phyloP scores from a whole-genome alignment of 306 rosid genomes.

The Cicer judaicum region DNA sequence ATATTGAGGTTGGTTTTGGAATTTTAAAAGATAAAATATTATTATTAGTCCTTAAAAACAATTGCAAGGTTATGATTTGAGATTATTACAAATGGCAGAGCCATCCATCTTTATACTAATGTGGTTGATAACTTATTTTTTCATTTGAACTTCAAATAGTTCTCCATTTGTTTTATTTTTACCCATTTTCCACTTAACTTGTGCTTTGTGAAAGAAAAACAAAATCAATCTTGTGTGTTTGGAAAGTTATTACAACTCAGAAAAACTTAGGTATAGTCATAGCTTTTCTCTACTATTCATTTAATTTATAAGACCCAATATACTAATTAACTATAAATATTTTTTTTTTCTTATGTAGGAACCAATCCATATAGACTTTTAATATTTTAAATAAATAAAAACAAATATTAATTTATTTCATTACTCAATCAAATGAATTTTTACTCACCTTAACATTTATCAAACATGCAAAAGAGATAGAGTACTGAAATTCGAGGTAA shows the following conservation, averaged over 20 bases:
- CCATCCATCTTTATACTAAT: background rate
- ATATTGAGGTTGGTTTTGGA: background rate
- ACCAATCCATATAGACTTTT: too few relatives aligned
- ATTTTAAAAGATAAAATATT: background rate
- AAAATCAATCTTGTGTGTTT: background rate
- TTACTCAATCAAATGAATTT: too few relatives aligned
- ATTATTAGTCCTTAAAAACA: background rate
- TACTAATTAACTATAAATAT: too few relatives aligned
- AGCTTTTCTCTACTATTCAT: too few relatives aligned
- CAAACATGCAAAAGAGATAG: too few relatives aligned
- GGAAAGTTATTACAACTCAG: background rate
- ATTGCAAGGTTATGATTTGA: slow-evolving; percentile 6
- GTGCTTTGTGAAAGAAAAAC: background rate
- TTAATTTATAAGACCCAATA: too few relatives aligned
- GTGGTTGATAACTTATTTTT: background rate
- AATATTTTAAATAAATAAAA: too few relatives aligned
- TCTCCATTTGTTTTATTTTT: slow-evolving; percentile 12
- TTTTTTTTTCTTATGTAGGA: too few relatives aligned
- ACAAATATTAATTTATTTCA: too few relatives aligned
- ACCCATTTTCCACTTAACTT: background rate
- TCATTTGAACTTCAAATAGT: background rate
- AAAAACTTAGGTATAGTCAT: too few relatives aligned
- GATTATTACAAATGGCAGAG: background rate
- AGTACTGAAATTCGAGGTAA: too few relatives aligned
- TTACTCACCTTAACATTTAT: too few relatives aligned